Evolutionary conservation across 108 stramenopile species (phyloP).

Genomic region (Nannochloropsis salina): DNA sequence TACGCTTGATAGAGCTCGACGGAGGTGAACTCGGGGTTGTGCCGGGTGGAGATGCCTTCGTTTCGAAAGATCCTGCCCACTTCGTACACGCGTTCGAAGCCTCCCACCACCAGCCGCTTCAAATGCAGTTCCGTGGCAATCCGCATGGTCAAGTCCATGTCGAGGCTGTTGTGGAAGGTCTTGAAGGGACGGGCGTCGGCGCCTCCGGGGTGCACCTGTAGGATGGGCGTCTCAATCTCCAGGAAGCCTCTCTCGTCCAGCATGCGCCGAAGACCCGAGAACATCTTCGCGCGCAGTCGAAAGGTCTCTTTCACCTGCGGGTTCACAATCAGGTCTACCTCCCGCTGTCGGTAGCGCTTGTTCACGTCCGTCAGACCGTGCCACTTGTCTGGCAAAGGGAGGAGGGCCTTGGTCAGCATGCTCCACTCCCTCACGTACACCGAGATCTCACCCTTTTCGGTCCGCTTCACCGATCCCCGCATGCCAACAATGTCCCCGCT

Average conservation of each 20-base stretch:
- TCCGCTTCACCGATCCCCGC: slow-evolving; percentile 78
- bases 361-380: slow-evolving; percentile 86
- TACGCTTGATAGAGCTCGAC: slow-evolving; percentile 97
- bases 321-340: slow-evolving; percentile 92
- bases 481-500: slow-evolving; percentile 89
- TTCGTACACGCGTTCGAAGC: slow-evolving; percentile 94
- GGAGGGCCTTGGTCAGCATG: slow-evolving; percentile 87
- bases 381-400: slow-evolving; percentile 91
- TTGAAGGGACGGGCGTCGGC: slow-evolving; percentile 97
- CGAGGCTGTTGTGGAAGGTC: slow-evolving; percentile 89
- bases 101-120: slow-evolving; percentile 89
- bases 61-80: slow-evolving; percentile 97
- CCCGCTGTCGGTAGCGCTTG: slow-evolving; percentile 86
- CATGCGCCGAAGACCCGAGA: slow-evolving; percentile 72
- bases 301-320: slow-evolving; percentile 82
- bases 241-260: slow-evolving; percentile 83
- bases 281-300: slow-evolving; percentile 75
- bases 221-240: slow-evolving; percentile 97
- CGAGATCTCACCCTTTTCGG: slow-evolving; percentile 91
- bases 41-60: slow-evolving; percentile 93
- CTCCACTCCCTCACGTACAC: slow-evolving; percentile 87
- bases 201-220: slow-evolving; percentile 86
- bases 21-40: slow-evolving; percentile 99
- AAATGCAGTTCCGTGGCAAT: slow-evolving; percentile 98
- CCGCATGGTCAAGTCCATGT: slow-evolving; percentile 83